Percentiles rank a stretch among this genome's conserved stretches.
Evolutionary conservation across 2,329 filamentous ascomycete species (phyloP).

Genomic region (Daldinia eschscholtzii): DNA sequence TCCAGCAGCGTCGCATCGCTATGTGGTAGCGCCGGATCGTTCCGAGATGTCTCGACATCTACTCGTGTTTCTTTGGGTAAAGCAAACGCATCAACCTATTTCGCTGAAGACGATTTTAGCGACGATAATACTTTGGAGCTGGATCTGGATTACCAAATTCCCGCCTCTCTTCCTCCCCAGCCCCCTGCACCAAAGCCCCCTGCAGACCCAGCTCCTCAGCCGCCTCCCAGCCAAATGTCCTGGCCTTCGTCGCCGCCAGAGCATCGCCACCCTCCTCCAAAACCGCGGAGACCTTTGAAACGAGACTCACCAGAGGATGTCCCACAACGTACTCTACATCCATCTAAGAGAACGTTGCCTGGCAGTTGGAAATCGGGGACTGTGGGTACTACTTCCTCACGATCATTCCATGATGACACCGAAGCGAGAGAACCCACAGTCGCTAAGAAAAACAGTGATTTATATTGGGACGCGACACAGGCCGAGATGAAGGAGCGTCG

Average conservation of each 20-base stretch:
- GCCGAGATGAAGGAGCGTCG: slow-evolving; percentile 83
- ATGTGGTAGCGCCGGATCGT: slow-evolving; percentile 62
- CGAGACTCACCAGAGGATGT: slow-evolving; percentile 57
- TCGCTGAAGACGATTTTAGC: slow-evolving; percentile 87
- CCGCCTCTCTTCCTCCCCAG: slow-evolving; percentile 62
- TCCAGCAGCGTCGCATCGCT: slow-evolving; percentile 57
- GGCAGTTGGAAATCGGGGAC: slow-evolving; percentile 50
- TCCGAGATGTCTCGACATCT: slow-evolving; percentile 58
- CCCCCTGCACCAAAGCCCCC: slow-evolving; percentile 49
- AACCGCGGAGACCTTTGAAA: slow-evolving; percentile 55
- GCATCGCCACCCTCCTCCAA: slow-evolving; percentile 59
- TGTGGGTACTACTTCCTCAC: slow-evolving; percentile 49
- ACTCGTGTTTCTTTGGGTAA: slow-evolving; percentile 51
- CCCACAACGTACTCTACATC: slow-evolving; percentile 47
- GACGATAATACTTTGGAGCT: slow-evolving; percentile 83
- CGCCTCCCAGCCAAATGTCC: slow-evolving; percentile 60
- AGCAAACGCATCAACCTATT: slow-evolving; percentile 62
- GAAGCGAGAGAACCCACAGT: slow-evolving; percentile 48
- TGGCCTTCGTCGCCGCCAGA: slow-evolving; percentile 78
- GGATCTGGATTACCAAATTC: slow-evolving; percentile 69
- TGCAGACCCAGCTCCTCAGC: slow-evolving; percentile 42
- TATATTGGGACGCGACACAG: slow-evolving; percentile 79
- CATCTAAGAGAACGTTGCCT: slow-evolving; percentile 75
- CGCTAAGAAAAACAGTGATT: slow-evolving; percentile 53
- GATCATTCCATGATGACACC: slow-evolving; percentile 53